Evolutionary conservation across 257 asterid species (phyloP).

Genomic region (Solanum ahanhuiri): DNA sequence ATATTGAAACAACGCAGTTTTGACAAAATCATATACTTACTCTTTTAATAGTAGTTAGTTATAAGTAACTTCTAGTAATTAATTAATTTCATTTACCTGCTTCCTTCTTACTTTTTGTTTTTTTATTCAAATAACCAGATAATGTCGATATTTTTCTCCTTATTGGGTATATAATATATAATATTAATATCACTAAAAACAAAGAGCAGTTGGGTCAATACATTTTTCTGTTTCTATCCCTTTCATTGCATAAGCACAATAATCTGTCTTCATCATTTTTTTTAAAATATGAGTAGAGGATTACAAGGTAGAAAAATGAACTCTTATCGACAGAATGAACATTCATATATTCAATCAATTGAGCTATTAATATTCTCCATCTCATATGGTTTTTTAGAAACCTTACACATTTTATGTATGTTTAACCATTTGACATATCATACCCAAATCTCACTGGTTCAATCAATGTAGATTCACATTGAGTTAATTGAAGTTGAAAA

Average conservation of each 20-base stretch:
- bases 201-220: background rate
- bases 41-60: background rate
- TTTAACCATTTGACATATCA: background rate
- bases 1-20: background rate
- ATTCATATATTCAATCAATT: accelerated
- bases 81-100: background rate
- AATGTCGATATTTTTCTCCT: background rate
- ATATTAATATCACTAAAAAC: background rate
- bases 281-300: too few relatives aligned
- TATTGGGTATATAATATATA: background rate
- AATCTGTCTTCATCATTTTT: background rate
- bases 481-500: background rate
- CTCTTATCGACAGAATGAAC: accelerated
- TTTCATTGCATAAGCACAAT: background rate
- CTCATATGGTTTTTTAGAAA: accelerated
- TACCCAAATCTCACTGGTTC: background rate
- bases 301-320: background rate
- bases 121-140: background rate
- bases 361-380: accelerated
- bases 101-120: background rate
- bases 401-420: background rate
- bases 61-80: background rate
- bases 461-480: background rate
- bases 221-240: background rate
- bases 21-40: background rate